Evolutionary conservation across 2,329 filamentous ascomycete species (phyloP).

Genomic region (Botrytis fabae): DNA sequence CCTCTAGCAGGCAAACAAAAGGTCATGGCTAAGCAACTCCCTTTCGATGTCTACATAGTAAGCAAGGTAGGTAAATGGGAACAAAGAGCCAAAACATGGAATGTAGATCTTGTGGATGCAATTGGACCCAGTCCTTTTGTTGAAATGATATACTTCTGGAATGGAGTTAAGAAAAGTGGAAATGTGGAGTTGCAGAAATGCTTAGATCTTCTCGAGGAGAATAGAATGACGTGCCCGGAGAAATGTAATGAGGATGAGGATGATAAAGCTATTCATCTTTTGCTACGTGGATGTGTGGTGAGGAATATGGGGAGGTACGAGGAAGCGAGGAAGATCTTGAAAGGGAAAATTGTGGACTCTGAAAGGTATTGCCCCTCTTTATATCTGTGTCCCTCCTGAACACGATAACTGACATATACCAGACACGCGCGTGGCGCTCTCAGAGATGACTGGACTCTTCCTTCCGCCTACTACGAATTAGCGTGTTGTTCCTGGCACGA

Average conservation of each 20-base stretch:
- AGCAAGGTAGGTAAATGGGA: slow-evolving; percentile 91
- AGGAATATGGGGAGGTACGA: slow-evolving; percentile 62
- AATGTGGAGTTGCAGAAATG: slow-evolving; percentile 62
- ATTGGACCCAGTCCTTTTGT: slow-evolving; percentile 77
- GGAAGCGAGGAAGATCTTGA: slow-evolving; percentile 65
- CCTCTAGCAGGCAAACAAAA: slow-evolving; percentile 78
- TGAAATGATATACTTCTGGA: slow-evolving; percentile 96
- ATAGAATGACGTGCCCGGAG: slow-evolving; percentile 52
- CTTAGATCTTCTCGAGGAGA: slow-evolving; percentile 63
- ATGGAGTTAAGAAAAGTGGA: slow-evolving; percentile 80
- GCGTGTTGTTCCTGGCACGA: slow-evolving; percentile 80
- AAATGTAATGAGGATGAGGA: slow-evolving; percentile 56
- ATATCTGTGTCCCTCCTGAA: neutral
- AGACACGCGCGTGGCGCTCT: slow-evolving; percentile 56
- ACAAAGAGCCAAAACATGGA: slow-evolving; percentile 65
- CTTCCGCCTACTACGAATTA: slow-evolving; percentile 83
- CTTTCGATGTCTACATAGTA: slow-evolving; percentile 82
- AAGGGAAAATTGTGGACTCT: slow-evolving; percentile 62
- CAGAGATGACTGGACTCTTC: slow-evolving; percentile 69
- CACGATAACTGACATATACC: slow-evolving; percentile 25
- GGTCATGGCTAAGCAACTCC: slow-evolving; percentile 85
- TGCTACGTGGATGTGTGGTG: slow-evolving; percentile 66
- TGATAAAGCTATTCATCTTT: slow-evolving; percentile 62
- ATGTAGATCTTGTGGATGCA: slow-evolving; percentile 72
- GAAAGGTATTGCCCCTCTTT: slow-evolving; percentile 54